These are phyloP conservation scores for Aspergillus steynii DNA, from an alignment of 495 filamentous ascomycete species.

Conservation along the genomic window DNA sequence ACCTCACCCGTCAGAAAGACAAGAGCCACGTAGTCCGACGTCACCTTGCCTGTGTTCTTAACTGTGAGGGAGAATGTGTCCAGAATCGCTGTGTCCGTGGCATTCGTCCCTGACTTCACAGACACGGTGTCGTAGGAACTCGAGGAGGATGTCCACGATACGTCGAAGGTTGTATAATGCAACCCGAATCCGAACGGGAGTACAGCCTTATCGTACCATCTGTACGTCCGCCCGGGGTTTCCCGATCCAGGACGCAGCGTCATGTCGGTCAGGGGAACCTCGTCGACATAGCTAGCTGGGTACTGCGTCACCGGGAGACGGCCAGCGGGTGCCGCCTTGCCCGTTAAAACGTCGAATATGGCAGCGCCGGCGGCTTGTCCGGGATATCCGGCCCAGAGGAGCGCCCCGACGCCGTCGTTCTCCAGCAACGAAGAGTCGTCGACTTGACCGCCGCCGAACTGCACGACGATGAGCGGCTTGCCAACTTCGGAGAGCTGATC, in stretches of 20 bases:
- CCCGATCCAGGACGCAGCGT: constrained; percentile 39
- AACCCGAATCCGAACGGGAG: constrained; percentile 52
- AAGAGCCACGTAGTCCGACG: constrained; percentile 56
- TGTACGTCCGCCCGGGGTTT: constrained; percentile 49
- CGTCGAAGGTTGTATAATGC: constrained; percentile 41
- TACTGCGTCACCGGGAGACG: constrained; percentile 56
- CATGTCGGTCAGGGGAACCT: constrained; percentile 54
- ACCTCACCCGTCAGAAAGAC: constrained; percentile 45
- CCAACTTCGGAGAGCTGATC: constrained; percentile 39
- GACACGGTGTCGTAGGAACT: not conserved
- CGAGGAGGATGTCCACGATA: not conserved
- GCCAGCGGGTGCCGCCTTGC: constrained; percentile 48
- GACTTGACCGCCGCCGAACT: constrained; percentile 54
- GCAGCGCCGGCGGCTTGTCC: constrained; percentile 52
- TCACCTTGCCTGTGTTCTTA: constrained; percentile 48
- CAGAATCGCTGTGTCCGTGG: not conserved
- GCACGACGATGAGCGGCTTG: constrained; percentile 53
- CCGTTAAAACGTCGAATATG: constrained; percentile 48
- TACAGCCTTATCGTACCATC: constrained; percentile 51
- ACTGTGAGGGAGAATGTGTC: constrained; percentile 32
- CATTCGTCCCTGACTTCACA: not conserved
- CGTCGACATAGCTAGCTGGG: constrained; percentile 47
- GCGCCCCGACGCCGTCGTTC: constrained; percentile 43
- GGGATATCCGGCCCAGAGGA: constrained; percentile 56
- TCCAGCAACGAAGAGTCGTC: constrained; percentile 49